Evolutionary conservation across 2,329 filamentous ascomycete species (phyloP).

Genomic region (Clathrospora elynae): DNA sequence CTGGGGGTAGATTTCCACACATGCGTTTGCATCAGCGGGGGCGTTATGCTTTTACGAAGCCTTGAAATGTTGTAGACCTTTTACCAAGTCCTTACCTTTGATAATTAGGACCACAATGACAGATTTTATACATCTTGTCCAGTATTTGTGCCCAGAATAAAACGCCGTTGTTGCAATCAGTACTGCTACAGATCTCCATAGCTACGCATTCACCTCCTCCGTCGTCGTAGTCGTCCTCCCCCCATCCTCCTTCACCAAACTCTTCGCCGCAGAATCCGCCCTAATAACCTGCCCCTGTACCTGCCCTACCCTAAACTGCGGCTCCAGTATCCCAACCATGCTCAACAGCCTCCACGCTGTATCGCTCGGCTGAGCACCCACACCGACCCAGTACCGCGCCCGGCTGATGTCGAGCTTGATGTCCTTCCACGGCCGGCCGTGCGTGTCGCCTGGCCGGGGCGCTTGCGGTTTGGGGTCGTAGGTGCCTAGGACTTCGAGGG

Average conservation of each 20-base stretch:
- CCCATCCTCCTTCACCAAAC: conserved; percentile 26
- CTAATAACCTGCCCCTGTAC: conserved; percentile 40
- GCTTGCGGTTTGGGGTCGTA: conserved; percentile 65
- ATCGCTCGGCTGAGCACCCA: conserved; percentile 92
- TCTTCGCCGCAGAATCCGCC: conserved; percentile 39
- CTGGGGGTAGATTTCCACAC: not conserved
- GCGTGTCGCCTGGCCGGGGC: conserved; percentile 56
- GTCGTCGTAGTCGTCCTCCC: conserved; percentile 8
- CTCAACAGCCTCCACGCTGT: conserved; percentile 83
- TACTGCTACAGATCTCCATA: too few species aligned
- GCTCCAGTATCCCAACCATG: conserved; percentile 63
- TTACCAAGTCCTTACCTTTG: too few species aligned
- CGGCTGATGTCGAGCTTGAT: conserved; percentile 81
- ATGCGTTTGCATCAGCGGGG: too few species aligned
- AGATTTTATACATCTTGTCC: too few species aligned
- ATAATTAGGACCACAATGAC: too few species aligned
- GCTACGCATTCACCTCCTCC: not conserved
- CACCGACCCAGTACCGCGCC: conserved; percentile 94
- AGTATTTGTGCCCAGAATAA: too few species aligned
- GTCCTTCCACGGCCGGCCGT: conserved; percentile 79
- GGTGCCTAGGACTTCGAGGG: conserved; percentile 85
- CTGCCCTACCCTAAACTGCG: conserved; percentile 42
- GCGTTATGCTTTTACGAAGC: too few species aligned
- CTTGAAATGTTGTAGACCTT: too few species aligned
- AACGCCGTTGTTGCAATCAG: too few species aligned